Base-by-base conservation (phyloP, 1,284 basidiomycete species). In the Moesziomyces antarcticus region DNA sequence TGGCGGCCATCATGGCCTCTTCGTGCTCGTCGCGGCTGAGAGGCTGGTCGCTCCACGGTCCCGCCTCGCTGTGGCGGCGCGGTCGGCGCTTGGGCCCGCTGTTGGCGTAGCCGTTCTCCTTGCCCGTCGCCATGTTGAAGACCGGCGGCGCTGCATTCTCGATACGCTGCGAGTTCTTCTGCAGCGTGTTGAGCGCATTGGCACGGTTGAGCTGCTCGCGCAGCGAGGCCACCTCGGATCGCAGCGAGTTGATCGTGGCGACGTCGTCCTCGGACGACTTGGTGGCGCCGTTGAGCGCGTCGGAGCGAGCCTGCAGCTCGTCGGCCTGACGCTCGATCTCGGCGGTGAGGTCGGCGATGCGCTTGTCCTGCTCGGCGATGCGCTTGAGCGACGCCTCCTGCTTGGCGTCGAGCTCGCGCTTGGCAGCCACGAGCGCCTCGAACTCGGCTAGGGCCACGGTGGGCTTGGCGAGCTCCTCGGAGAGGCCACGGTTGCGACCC, bases 191-290 rank as follows among this genome's bases (percentile, higher is more conserved):
- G 56, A 82, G 69, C 6, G 96, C 93, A 81, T 94, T 94, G 21
- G 94, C 91, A 30, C 97, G 90, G 81, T 95, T 94, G 73, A 99
- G 90, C 84, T 99, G 96, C 84, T 99, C 97, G 65, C 94, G 92
- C 52, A 99, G 87, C 72, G 87, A 91, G 84, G 91, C 91, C 69
- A 99, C 90, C 87, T 99, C 97, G 76, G 89, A 92, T 85, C 97
- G 93, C 80, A 99, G 89, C 0, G 91, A 91, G 69, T 90, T 87
- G 63, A 98, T 93, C 27, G 95, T 91, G 11, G 91, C 91, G 60
- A 87, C 90, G 81, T 96, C 93, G 75, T 95, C 93, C 14, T 89
- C 87, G 4, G 78, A 75, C 40, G 77, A 74, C 71, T 82, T 80
- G 54, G 67, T 71, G 33, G 61, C 64, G 10, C 74, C 79, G 24